These are phyloP conservation scores for Zalaria obscura DNA, from an alignment of 2,329 filamentous ascomycete species.

Conservation along the genomic window DNA sequence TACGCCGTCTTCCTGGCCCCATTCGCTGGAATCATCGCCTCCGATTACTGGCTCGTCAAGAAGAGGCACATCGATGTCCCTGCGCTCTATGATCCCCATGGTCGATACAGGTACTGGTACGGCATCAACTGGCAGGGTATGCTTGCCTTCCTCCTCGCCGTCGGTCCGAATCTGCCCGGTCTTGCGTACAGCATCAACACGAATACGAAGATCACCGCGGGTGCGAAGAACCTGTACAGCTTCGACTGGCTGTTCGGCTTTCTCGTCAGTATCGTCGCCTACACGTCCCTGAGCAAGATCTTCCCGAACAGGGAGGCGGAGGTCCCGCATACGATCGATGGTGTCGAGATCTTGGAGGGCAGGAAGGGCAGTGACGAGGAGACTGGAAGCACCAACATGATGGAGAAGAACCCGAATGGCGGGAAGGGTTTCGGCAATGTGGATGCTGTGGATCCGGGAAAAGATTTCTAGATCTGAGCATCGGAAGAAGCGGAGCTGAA, in stretches of 20 bases:
- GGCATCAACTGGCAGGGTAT: slow-evolving; percentile 48
- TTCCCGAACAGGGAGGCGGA: slow-evolving; percentile 1
- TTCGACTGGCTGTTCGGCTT: slow-evolving; percentile 54
- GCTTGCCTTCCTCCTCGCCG: slow-evolving; percentile 41
- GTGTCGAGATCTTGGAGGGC: slow-evolving; percentile 2
- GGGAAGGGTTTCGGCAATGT: slow-evolving; percentile 1
- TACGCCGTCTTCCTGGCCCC: slow-evolving; percentile 51
- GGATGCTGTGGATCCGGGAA: slow-evolving; percentile 1
- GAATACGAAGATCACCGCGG: slow-evolving; percentile 2
- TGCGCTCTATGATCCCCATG: slow-evolving; percentile 35
- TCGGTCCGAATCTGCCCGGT: slow-evolving; percentile 43
- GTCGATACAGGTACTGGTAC: slow-evolving; percentile 36
- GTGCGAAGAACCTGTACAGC: slow-evolving; percentile 16
- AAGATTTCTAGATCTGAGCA: background rate
- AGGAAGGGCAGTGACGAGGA: slow-evolving; percentile 1
- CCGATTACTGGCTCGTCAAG: slow-evolving; percentile 47
- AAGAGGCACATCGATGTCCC: slow-evolving; percentile 25
- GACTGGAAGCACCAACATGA: background rate
- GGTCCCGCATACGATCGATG: slow-evolving; percentile 1
- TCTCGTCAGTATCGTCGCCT: slow-evolving; percentile 38
- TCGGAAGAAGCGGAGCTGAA: too few species aligned
- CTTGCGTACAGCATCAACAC: slow-evolving; percentile 10
- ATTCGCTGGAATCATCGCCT: slow-evolving; percentile 45
- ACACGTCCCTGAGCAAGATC: slow-evolving; percentile 26
- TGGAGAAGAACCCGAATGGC: slow-evolving; percentile 1